Evolutionary conservation across 2,329 filamentous ascomycete species (phyloP), one percentile per base, ranked within the genome.

Genomic region (Cercospora janseana): DNA sequence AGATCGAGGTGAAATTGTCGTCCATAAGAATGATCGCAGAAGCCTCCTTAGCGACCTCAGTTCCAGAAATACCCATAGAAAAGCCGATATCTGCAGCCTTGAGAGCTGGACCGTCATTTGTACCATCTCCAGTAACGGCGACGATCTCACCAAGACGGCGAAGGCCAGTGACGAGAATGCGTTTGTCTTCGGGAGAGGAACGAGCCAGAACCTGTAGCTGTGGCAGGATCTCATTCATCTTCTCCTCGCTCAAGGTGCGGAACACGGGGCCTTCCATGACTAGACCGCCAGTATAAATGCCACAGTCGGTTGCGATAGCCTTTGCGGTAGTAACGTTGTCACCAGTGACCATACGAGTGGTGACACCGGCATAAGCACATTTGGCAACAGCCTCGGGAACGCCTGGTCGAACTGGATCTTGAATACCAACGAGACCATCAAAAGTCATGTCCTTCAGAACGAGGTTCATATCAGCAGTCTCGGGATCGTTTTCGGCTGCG

Each of bases 321-420:
- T 79, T 80, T 6, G 85, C 86, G 13, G 86, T 89, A n/a, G 81
- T 75, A 54, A 87, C 72, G 61, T 88, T 88, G 66, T 88, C 84
- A 59, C 82, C 84, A 23, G 83, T 87, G 44, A 87, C 83, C 83
- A 87, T 87, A 59, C 85, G 83, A 40, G 87, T 83, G 46, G 80
- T 75, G 15, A 88, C 84, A 51, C 85, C 85, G 12, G 85, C 86
- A 21, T 75, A 75, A 57, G 83, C 78, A 54, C 85, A 87, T 62
- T 80, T 80, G 52, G 74, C 72, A 47, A 88, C 86, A 40, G 85
- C 85, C 46, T 81, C 77, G 9, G 80, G 75, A 15, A 88, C 85
- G 57, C 84, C 83, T 3, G 79, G 77, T 46, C 85, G 76, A 16
- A 88, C 79, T 27, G 85, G 85, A 66, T 88, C 85, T 64, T 88